Conservation (phyloP, 805 yeast species). For the Wickerhamiella brachini region DNA sequence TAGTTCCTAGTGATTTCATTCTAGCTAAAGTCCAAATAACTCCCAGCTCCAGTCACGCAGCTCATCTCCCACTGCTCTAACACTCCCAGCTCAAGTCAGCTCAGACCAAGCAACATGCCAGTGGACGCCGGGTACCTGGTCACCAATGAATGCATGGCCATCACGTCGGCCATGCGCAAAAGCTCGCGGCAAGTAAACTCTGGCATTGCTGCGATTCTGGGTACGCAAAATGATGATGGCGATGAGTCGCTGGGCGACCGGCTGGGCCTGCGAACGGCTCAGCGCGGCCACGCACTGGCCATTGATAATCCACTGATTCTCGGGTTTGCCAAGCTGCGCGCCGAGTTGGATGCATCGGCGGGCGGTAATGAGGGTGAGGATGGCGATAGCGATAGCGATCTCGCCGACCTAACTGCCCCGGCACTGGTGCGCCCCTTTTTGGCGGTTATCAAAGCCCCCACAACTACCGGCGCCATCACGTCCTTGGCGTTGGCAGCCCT, state of each 20-base stretch:
- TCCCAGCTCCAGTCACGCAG: too few relatives aligned
- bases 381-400: background rate
- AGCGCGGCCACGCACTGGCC: conserved; percentile 14
- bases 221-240: conserved; percentile 39
- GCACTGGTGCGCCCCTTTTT: conserved; percentile 79
- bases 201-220: conserved; percentile 75
- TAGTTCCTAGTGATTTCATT: too few relatives aligned
- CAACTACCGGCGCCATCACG: conserved; percentile 78
- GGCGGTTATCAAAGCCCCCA: conserved; percentile 65
- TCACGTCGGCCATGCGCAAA: conserved; percentile 83
- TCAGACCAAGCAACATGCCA: background rate
- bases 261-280: conserved; percentile 2
- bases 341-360: conserved; percentile 42
- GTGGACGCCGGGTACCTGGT: conserved; percentile 40
- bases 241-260: conserved; percentile 14
- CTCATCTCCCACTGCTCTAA: too few relatives aligned
- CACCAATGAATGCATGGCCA: conserved; percentile 74
- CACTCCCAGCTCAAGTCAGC: background rate
- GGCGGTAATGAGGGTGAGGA: conserved; percentile 24
- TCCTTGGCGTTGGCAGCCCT: conserved; percentile 65
- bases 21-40: too few relatives aligned
- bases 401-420: conserved; percentile 41
- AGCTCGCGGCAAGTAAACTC: conserved; percentile 61
- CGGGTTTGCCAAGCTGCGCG: conserved; percentile 65
- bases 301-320: conserved; percentile 51